Evolutionary conservation across 2,329 filamentous ascomycete genomes (phyloP).

Genomic region (Aspergillus hiratsukae): DNA sequence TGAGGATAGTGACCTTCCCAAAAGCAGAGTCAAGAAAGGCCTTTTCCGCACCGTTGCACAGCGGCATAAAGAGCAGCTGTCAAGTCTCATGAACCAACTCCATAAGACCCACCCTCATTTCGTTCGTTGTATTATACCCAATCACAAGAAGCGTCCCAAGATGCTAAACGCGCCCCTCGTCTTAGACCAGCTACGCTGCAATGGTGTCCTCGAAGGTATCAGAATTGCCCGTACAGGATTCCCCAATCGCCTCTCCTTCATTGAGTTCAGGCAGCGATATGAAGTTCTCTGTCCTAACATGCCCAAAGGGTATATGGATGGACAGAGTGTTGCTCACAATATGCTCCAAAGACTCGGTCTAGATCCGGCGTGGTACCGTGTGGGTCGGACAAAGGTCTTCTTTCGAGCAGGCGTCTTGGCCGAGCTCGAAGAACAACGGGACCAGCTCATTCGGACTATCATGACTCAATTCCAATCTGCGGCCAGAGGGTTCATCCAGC

Average conservation of each 20-base stretch:
- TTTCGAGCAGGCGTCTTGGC: slow-evolving; percentile 94
- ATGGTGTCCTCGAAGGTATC: slow-evolving; percentile 98
- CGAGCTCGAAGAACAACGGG: slow-evolving; percentile 92
- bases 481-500: slow-evolving; percentile 82
- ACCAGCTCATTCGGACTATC: slow-evolving; percentile 87
- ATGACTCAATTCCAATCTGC: slow-evolving; percentile 91
- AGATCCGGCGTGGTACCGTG: slow-evolving; percentile 81
- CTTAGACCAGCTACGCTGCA: slow-evolving; percentile 93
- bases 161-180: slow-evolving; percentile 89
- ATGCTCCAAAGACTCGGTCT: slow-evolving; percentile 88
- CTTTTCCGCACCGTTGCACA: slow-evolving; percentile 96
- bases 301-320: slow-evolving; percentile 86
- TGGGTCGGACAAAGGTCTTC: slow-evolving; percentile 95
- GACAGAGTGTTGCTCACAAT: slow-evolving; percentile 74
- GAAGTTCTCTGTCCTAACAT: slow-evolving; percentile 87
- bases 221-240: slow-evolving; percentile 95
- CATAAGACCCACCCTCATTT: slow-evolving; percentile 98
- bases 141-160: slow-evolving; percentile 96
- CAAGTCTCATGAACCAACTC: slow-evolving; percentile 88
- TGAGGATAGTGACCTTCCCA: slow-evolving; percentile 63
- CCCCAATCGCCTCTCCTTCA: slow-evolving; percentile 85
- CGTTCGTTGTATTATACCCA: slow-evolving; percentile 93
- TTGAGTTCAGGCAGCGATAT: slow-evolving; percentile 92
- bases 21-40: slow-evolving; percentile 89
- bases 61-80: slow-evolving; percentile 95